These are phyloP conservation scores for Trichoderma sp. DNA, from an alignment of 2,329 filamentous ascomycete species.

Conservation along the genomic window DNA sequence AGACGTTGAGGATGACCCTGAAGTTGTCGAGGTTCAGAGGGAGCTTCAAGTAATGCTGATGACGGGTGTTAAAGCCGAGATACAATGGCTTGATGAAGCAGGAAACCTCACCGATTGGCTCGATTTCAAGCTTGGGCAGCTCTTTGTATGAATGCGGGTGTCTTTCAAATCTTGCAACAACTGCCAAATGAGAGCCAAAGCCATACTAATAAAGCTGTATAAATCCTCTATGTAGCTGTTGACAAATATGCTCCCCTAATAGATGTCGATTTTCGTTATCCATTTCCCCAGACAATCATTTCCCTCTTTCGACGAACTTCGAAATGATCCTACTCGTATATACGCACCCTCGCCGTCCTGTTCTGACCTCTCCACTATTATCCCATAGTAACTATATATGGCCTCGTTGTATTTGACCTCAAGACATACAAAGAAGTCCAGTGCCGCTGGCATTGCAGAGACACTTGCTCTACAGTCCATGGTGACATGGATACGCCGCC, in stretches of 20 bases:
- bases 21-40: constrained; percentile 47
- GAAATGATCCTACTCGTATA: not conserved
- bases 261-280: not conserved
- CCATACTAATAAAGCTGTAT: not conserved
- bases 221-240: not conserved
- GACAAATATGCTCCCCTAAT: not conserved
- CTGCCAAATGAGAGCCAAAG: not conserved
- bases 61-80: constrained; percentile 75
- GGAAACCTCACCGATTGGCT: constrained; percentile 58
- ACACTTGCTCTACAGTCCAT: not conserved
- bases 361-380: not conserved
- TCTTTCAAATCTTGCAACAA: not conserved
- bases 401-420: too few species aligned
- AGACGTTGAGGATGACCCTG: constrained; percentile 34
- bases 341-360: not conserved
- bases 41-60: constrained; percentile 76
- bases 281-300: not conserved
- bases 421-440: not conserved
- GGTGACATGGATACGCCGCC: not conserved
- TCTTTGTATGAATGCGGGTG: constrained; percentile 5
- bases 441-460: not conserved
- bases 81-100: constrained; percentile 67
- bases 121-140: constrained; percentile 45
- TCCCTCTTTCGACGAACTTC: not conserved
- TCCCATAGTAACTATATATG: not conserved